These are phyloP conservation scores for Trichosanthes truncata DNA, from an alignment of 306 rosid genomes.

Conservation along the genomic window DNA sequence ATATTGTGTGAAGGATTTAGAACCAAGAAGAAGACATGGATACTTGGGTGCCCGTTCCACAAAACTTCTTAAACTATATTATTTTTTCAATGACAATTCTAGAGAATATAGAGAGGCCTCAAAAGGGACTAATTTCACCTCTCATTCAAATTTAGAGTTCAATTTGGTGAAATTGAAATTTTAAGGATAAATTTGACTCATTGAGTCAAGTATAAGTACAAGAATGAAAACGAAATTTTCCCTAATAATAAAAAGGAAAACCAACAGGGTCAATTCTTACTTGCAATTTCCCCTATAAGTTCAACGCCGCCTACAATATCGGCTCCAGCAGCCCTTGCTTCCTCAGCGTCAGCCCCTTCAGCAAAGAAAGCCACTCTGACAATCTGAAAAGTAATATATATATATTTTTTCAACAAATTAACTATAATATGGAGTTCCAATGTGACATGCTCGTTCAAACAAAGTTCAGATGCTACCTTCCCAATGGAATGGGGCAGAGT, in stretches of 20 bases:
- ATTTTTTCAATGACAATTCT: neutral
- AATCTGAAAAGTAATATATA: constrained; percentile 46
- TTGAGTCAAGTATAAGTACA: neutral
- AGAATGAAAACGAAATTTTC: neutral
- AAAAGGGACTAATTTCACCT: neutral
- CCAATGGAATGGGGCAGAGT: constrained; percentile 84
- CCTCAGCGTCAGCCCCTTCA: constrained; percentile 93
- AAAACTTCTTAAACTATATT: neutral
- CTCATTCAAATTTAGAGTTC: neutral
- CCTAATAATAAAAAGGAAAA: neutral
- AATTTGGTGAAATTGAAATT: neutral
- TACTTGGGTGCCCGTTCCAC: neutral
- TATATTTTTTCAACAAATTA: constrained; percentile 25
- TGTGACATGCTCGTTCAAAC: neutral
- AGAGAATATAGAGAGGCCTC: neutral
- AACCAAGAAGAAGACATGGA: neutral
- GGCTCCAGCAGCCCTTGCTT: constrained; percentile 97
- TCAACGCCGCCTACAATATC: constrained; percentile 97
- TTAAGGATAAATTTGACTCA: neutral
- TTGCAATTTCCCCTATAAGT: constrained; percentile 83
- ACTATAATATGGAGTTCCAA: constrained; percentile 15
- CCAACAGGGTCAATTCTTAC: constrained; percentile 39
- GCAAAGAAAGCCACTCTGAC: constrained; percentile 96
- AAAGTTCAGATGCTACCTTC: constrained; percentile 45
- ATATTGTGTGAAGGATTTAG: neutral